Evolutionary conservation across 371 early-diverging fungal genomes (phyloP), one percentile per base, ranked within the genome.

Genomic region (Mortierella sp.): DNA sequence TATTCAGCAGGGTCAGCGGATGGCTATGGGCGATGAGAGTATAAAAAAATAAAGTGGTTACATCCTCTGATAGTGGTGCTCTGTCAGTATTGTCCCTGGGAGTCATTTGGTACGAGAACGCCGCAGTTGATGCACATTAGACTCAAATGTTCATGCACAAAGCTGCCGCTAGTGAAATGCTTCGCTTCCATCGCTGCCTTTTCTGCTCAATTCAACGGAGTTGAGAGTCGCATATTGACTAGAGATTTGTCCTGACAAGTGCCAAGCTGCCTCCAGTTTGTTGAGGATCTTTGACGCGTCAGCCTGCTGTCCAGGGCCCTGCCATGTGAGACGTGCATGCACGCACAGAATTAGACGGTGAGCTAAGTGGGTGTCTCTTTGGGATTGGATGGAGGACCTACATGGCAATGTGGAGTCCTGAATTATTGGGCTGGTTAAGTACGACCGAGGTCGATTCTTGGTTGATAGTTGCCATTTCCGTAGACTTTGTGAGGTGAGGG

Each of bases 1-100:
- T 90, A 66, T 96, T 96, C 56, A 94, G 81, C 62, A 96, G 81
- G 7, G 93, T 94, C 62, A 96, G 86, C 2, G 96, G 94, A 84
- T 96, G 96, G 28, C 94, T 95, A 74, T 16, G 47, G 5, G 28
- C 23, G 43, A 6, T 2, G 45, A 5, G 50, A 18, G 50, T 26
- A 21, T 7, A 47, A 21, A 57, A 29, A 15, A 19, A 14, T 16
- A 16, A 61, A 37, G n/a, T 23, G 11, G 12, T 58, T 21, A 1
- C 9, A 45, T 37, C 37, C 37, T 37, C 37, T 9, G 9, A 9
- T 6, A 57, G 14, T 11, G 16, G 23, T 30, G 6, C 15, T 4
- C 18, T 26, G 37, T 30, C 15, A 29, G 18, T 30, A n/a, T 26
- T 55, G 21, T n/a, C n/a, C 29, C 57, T 28, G 21, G 19, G 29